Base-by-base conservation (phyloP, 1,284 basidiomycete species). In the Cryptococcus maquisensis region DNA sequence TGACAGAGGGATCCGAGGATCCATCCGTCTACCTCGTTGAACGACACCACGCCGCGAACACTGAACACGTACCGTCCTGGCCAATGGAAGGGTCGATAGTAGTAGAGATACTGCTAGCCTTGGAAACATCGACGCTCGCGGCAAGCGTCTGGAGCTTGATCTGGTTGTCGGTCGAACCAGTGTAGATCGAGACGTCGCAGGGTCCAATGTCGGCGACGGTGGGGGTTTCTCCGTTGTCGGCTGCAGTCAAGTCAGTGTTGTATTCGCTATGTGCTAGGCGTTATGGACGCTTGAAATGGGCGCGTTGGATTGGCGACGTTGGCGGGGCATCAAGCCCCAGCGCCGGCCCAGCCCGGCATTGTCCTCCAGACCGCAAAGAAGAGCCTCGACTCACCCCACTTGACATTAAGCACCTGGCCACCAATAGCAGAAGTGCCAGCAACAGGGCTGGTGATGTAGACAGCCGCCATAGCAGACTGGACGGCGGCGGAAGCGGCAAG, bases 111-210 rank as follows among this genome's bases (percentile, higher is more conserved):
- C 79, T 77, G 35, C 70, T 68, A 2, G 79, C 78, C 21, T 78
- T 80, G 35, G 83, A 79, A 16, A 90, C 87, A 69, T 91, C 81
- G 51, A 86, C 78, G 55, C 69, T 79, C 15, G 73, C 64, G 24
- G 79, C 76, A 55, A 93, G 80, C 32, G 74, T 64, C 71, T 90
- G 88, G 26, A 94, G 77, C n/a, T 72, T 68, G 15, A 84, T 86
- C 84, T 76, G 74, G 51, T 70, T 58, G 48, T 56, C 62, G 28
- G 52, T 41, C 10, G 69, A 71, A 43, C 75, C 78, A 56, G 80
- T 83, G 68, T 84, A 91, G 69, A 94, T 80, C 51, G 82, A 84
- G 56, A 91, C 78, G 41, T 77, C 79, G 39, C 82, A 79, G 28
- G 72, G 65, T 15, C 89, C 88, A 55, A 88, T 86, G 1, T 79